Percentiles rank a stretch among this genome's conserved stretches.
These are phyloP conservation scores for Sanghuangporus weigelae DNA, from an alignment of 1,284 basidiomycete species.

Conservation along the genomic window DNA sequence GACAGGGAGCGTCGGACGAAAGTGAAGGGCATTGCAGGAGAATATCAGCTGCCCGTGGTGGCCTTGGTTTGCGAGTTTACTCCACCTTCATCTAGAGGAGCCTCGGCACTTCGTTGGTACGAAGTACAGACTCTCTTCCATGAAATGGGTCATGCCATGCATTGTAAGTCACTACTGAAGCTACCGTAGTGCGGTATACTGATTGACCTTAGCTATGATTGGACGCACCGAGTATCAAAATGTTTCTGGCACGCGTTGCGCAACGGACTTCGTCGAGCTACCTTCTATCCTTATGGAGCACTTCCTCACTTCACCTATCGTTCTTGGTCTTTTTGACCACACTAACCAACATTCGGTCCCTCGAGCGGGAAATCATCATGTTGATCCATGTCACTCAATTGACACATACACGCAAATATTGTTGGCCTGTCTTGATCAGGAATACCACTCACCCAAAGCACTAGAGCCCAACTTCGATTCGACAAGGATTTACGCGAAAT, in stretches of 20 bases:
- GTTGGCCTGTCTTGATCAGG: constrained; percentile 85
- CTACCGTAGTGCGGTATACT: constrained; percentile 15
- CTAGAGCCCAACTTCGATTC: constrained; percentile 60
- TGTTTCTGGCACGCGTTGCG: constrained; percentile 96
- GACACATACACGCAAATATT: constrained; percentile 93
- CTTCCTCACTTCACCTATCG: constrained; percentile 80
- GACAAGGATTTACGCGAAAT: constrained; percentile 55
- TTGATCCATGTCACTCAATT: constrained; percentile 66
- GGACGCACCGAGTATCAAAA: constrained; percentile 97
- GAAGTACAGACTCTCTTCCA: constrained; percentile 96
- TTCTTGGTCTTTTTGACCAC: constrained; percentile 73
- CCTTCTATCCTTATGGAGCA: constrained; percentile 99
- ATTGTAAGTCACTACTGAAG: constrained; percentile 64
- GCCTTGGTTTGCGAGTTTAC: constrained; percentile 90
- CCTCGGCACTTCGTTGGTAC: constrained; percentile 84
- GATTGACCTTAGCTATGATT: constrained; percentile 76
- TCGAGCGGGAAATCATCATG: constrained; percentile 54
- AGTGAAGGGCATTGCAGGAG: constrained; percentile 56
- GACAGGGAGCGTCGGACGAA: constrained; percentile 53
- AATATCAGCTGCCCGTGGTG: constrained; percentile 87
- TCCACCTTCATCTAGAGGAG: constrained; percentile 57
- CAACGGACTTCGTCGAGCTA: constrained; percentile 97
- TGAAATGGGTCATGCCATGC: constrained; percentile 99
- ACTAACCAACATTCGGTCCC: constrained; percentile 36
- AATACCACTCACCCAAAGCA: constrained; percentile 77